Evolutionary conservation across 768 basidiomycete genomes (phyloP), one percentile per base, ranked within the genome.

Genomic region (Podaxis sp.): DNA sequence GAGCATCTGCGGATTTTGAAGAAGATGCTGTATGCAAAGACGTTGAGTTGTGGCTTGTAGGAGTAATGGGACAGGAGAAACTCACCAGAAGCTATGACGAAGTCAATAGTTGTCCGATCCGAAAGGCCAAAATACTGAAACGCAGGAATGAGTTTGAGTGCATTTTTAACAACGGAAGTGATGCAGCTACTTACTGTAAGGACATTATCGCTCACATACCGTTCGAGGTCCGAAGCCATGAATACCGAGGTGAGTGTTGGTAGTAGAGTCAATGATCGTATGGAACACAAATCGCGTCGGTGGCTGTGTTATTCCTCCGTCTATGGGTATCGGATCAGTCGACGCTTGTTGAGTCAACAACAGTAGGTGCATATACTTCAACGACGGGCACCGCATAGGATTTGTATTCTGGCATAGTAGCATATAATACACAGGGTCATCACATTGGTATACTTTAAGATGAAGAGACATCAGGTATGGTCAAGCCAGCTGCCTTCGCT

Each of bases 61-160:
- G 6, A 40, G 53, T 26, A 17, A 15, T 17, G 17, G 15, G 0
- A 9, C 40, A 44, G 2, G 4, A 11, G n/a, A 30, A 30, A 72
- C 82, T 44, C 66, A 90, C 93, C 94, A 75, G 91, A 88, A 54
- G 93, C 93, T 73, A 93, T 80, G 39, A 97, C 89, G 73, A 88
- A 97, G 78, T 94, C 89, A 67, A 94, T 85, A 64, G 90, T 92
- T 66, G 85, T 93, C 66, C 82, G 82, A 76, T 96, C 92, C 22
- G 95, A 87, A 52, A 93, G 83, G 60, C 92, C 92, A 68, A 96
- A 90, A 68, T 95, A 83, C 92, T 93, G 30, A 13, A 39, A 12
- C 40, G 22, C 62, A 2, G 54, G 52, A 5, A 57, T 66, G n/a
- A 65, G 60, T 53, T 13, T 26, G 19, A 12, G 4, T 46, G 15